Percentiles rank a stretch among this genome's conserved stretches.
Conservation (phyloP, 1,284 basidiomycete genomes). For the Cryptococcus floricola region DNA sequence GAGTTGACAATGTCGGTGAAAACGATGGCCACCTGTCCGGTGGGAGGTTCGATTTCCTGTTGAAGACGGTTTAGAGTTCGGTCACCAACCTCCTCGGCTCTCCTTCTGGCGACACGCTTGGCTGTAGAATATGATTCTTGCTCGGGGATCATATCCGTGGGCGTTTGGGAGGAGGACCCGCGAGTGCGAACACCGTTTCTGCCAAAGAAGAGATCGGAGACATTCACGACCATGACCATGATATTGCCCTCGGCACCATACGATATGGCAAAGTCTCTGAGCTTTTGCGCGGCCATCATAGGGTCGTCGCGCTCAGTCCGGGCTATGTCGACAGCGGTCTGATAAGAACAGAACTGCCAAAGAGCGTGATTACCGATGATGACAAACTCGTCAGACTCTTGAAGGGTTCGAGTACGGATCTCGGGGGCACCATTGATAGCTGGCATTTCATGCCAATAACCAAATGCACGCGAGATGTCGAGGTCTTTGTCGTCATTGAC, state of each 20-base stretch:
- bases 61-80: slow-evolving; percentile 60
- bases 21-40: slow-evolving; percentile 85
- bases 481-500: slow-evolving; percentile 80
- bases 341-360: slow-evolving; percentile 93
- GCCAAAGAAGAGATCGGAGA: slow-evolving; percentile 70
- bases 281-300: slow-evolving; percentile 95
- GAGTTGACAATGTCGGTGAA: slow-evolving; percentile 99
- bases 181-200: slow-evolving; percentile 46
- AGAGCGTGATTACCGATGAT: slow-evolving; percentile 90
- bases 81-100: slow-evolving; percentile 49
- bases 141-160: slow-evolving; percentile 20
- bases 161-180: slow-evolving; percentile 50
- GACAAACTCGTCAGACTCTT: slow-evolving; percentile 90
- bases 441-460: slow-evolving; percentile 86
- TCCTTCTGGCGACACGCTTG: slow-evolving; percentile 34
- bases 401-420: slow-evolving; percentile 65
- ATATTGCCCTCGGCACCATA: slow-evolving; percentile 92
- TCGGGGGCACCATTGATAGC: slow-evolving; percentile 87
- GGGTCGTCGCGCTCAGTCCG: slow-evolving; percentile 79
- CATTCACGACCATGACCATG: slow-evolving; percentile 96
- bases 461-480: slow-evolving; percentile 88
- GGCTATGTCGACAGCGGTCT: slow-evolving; percentile 96
- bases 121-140: slow-evolving; percentile 2
- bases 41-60: slow-evolving; percentile 80
- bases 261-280: slow-evolving; percentile 93